phyloP scores from a whole-genome alignment of 352 stramenopile species.

The Peronosclerospora sorghi region DNA sequence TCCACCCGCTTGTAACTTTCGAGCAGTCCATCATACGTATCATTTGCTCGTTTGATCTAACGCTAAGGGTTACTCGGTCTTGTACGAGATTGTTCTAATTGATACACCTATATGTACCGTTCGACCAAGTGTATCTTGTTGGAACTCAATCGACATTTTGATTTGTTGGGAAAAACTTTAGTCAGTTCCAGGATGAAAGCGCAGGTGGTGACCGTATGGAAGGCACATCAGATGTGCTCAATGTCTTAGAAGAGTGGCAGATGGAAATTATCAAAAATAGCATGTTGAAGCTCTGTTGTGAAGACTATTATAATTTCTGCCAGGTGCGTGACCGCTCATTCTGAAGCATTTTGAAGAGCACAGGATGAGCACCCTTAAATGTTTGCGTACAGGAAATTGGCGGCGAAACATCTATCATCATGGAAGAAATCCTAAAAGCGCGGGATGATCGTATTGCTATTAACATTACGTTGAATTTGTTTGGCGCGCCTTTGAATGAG shows the following conservation, averaged over 20 bases:
- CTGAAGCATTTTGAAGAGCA: not conserved
- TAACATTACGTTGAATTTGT: constrained; percentile 99
- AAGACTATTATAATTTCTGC: constrained; percentile 92
- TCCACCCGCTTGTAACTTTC: constrained; percentile 84
- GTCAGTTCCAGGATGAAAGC: constrained; percentile 93
- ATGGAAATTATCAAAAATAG: constrained; percentile 99
- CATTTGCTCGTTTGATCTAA: constrained; percentile 97
- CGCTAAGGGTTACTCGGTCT: constrained; percentile 95
- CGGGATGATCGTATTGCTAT: constrained; percentile 97
- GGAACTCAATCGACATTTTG: not conserved
- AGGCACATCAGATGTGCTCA: constrained; percentile 84
- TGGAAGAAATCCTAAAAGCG: constrained; percentile 92
- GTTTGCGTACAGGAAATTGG: constrained; percentile 65
- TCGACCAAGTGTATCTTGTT: not conserved
- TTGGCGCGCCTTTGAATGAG: constrained; percentile 88
- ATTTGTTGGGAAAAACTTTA: constrained; percentile 92
- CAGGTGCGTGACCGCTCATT: constrained; percentile 26
- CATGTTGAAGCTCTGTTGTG: constrained; percentile 96
- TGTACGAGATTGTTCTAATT: constrained; percentile 99
- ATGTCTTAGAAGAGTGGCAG: constrained; percentile 97
- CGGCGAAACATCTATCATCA: constrained; percentile 95
- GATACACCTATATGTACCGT: constrained; percentile 93
- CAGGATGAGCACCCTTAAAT: not conserved
- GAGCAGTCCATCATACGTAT: constrained; percentile 98
- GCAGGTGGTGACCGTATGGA: constrained; percentile 74